phyloP scores from a whole-genome alignment of 441 rosid genomes.

The Gossypium aridum region DNA sequence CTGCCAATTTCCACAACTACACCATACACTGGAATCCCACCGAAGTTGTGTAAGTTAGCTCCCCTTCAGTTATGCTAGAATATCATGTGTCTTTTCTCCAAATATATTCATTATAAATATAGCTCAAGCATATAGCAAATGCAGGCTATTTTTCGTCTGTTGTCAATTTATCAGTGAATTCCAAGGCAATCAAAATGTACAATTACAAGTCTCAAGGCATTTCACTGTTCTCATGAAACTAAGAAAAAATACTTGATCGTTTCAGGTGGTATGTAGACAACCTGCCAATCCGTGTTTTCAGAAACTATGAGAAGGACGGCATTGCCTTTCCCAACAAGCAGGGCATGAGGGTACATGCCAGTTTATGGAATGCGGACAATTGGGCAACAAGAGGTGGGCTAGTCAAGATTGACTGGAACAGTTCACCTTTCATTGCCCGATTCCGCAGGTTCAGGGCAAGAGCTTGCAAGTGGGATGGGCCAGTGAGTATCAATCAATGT shows the following conservation, averaged over 20 bases:
- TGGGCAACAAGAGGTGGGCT: conserved; percentile 62
- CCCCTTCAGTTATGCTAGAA: conserved; percentile 4
- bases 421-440: conserved; percentile 42
- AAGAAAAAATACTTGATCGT: background rate
- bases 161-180: background rate
- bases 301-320: conserved; percentile 43
- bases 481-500: conserved; percentile 42
- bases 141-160: background rate
- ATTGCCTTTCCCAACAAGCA: conserved; percentile 47
- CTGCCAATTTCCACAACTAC: conserved; percentile 52
- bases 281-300: conserved; percentile 44
- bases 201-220: background rate
- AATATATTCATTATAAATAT: background rate
- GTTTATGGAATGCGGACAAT: conserved; percentile 54
- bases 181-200: background rate
- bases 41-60: conserved; percentile 42
- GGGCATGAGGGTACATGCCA: conserved; percentile 44
- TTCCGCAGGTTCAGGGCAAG: conserved; percentile 34
- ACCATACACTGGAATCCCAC: conserved; percentile 58
- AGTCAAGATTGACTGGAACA: conserved; percentile 39
- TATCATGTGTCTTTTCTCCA: background rate
- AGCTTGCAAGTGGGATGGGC: conserved; percentile 64
- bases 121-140: background rate
- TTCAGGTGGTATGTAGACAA: conserved; percentile 52
- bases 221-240: background rate